Conservation (phyloP, 305 asterid genomes). For the Fraxinus latifolia region DNA sequence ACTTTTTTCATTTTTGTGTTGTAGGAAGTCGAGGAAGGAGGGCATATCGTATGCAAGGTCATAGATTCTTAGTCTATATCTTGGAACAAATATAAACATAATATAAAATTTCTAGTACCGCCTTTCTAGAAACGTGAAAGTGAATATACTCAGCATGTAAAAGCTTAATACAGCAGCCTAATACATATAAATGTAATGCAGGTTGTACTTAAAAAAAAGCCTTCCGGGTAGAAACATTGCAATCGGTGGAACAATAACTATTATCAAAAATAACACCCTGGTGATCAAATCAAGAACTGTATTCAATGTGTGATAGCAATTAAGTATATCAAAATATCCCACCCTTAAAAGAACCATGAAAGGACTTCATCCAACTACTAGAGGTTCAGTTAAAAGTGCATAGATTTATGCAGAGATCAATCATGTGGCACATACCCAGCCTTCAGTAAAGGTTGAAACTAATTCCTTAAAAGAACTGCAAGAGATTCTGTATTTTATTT, state of each 20-base stretch:
- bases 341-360: background rate
- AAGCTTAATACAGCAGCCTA: background rate
- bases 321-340: background rate
- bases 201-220: background rate
- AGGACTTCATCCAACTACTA: background rate
- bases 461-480: background rate
- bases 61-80: background rate
- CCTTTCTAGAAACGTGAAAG: background rate
- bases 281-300: background rate
- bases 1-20: background rate
- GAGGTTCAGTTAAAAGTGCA: slow-evolving; percentile 1
- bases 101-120: background rate
- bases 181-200: background rate
- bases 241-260: background rate
- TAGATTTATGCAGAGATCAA: background rate
- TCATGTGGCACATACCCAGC: background rate
- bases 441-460: background rate
- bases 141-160: background rate
- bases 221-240: background rate
- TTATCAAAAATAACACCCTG: background rate
- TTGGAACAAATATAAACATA: background rate
- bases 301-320: background rate
- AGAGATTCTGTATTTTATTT: background rate
- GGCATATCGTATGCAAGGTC: background rate
- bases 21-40: background rate